These are phyloP conservation scores for Rhodotorula mucilaginosa DNA, from an alignment of 1,284 basidiomycete genomes.

Conservation along the genomic window DNA sequence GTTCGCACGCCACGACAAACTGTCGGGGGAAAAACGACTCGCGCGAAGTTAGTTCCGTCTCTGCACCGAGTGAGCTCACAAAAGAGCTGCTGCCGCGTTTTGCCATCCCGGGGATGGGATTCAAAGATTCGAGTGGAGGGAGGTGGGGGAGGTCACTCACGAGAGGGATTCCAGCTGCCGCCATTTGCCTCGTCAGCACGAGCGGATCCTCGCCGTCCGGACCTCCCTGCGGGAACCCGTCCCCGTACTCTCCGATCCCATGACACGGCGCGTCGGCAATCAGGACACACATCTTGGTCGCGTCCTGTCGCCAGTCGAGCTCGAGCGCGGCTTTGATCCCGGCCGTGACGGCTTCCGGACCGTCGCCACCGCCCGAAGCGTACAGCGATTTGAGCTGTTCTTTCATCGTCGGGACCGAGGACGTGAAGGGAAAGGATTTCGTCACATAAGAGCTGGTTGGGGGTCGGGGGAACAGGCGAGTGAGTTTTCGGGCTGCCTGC, in stretches of 20 bases:
- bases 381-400: conserved; percentile 77
- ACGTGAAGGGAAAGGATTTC: conserved; percentile 91
- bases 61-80: too few relatives aligned
- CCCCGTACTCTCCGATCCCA: conserved; percentile 83
- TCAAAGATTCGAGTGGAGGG: too few relatives aligned
- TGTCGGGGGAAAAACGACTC: conserved; percentile 46
- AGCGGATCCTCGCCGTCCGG: conserved; percentile 74
- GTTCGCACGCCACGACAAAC: conserved; percentile 99
- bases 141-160: conserved; percentile 54
- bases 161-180: conserved; percentile 80
- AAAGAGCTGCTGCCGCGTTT: neutral
- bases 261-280: conserved; percentile 96
- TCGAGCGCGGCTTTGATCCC: conserved; percentile 77
- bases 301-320: conserved; percentile 82
- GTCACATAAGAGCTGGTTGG: conserved; percentile 61
- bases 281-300: conserved; percentile 76
- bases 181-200: conserved; percentile 82
- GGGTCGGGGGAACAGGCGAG: too few relatives aligned
- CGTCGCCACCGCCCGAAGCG: conserved; percentile 94
- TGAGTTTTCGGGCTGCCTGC: too few relatives aligned
- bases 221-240: conserved; percentile 59
- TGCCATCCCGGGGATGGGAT: too few relatives aligned
- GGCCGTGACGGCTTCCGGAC: conserved; percentile 95
- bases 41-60: too few relatives aligned
- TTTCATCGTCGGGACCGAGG: conserved; percentile 82